Evolutionary conservation across 1,139 yeast species (phyloP).

Genomic region (Suhomyces taliae): DNA sequence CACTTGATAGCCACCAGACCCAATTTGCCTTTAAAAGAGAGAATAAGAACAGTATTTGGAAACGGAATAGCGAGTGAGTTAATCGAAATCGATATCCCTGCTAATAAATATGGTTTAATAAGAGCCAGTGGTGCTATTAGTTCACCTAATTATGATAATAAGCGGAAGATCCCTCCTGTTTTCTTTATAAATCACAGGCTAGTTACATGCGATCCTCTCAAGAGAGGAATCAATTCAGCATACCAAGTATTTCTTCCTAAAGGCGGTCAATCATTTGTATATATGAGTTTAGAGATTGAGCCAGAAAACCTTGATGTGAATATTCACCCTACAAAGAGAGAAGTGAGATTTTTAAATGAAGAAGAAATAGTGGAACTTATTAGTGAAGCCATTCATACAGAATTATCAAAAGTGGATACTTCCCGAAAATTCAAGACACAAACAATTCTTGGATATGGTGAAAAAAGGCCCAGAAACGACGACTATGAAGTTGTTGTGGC

Average conservation of each 20-base stretch:
- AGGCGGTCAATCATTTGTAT: constrained; percentile 77
- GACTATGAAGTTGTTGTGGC: constrained; percentile 10
- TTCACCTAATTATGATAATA: constrained; percentile 69
- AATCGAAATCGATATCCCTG: constrained; percentile 38
- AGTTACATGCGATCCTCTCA: constrained; percentile 78
- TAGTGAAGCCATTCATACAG: constrained; percentile 48
- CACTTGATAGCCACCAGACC: constrained; percentile 58
- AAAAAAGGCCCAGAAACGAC: constrained; percentile 3
- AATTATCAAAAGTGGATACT: constrained; percentile 60
- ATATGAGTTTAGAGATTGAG: constrained; percentile 61
- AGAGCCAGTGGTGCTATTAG: constrained; percentile 63
- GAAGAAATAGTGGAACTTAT: constrained; percentile 77
- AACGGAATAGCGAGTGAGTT: constrained; percentile 66
- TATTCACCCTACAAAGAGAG: constrained; percentile 93
- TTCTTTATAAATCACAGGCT: constrained; percentile 84
- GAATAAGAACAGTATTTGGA: constrained; percentile 77
- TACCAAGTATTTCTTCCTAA: constrained; percentile 73
- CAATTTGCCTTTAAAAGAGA: constrained; percentile 50
- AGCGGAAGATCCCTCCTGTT: constrained; percentile 65
- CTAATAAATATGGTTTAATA: constrained; percentile 41
- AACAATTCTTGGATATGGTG: constrained; percentile 38
- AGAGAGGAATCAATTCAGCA: constrained; percentile 64
- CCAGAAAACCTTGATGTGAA: constrained; percentile 85
- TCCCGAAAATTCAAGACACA: constrained; percentile 73
- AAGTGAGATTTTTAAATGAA: constrained; percentile 82